Conservation (phyloP, 352 stramenopile species). For the Plasmopara halstedii region DNA sequence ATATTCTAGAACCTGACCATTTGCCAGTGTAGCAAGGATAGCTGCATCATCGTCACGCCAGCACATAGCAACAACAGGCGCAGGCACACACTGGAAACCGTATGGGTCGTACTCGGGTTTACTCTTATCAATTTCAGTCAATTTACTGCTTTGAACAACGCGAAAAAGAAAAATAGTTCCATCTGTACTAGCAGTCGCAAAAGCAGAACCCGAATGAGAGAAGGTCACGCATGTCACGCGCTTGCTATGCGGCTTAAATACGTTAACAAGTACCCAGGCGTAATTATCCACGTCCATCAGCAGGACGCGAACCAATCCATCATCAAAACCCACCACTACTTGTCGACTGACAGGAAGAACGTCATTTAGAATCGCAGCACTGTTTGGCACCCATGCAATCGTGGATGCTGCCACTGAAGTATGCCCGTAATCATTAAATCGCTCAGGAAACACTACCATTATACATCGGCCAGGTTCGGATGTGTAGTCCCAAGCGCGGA, state of each 20-base stretch:
- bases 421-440: background rate
- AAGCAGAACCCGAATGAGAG: conserved; percentile 40
- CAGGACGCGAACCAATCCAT: conserved; percentile 79
- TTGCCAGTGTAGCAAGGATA: conserved; percentile 54
- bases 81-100: conserved; percentile 56
- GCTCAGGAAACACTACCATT: conserved; percentile 15
- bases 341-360: conserved; percentile 46
- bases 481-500: conserved; percentile 87
- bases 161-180: conserved; percentile 85
- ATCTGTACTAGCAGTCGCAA: conserved; percentile 78
- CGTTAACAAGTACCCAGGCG: conserved; percentile 53
- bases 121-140: conserved; percentile 44
- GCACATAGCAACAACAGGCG: conserved; percentile 30
- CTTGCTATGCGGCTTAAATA: conserved; percentile 86
- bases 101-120: conserved; percentile 59
- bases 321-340: conserved; percentile 83
- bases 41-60: conserved; percentile 67
- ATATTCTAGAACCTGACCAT: conserved; percentile 62
- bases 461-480: conserved; percentile 30
- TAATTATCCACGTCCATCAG: conserved; percentile 44
- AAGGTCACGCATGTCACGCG: conserved; percentile 65
- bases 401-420: conserved; percentile 26
- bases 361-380: conserved; percentile 28
- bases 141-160: conserved; percentile 38
- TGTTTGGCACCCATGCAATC: conserved; percentile 70